A percentile compares a stretch with the other conserved stretches of the same genome.
Evolutionary conservation across 1,284 basidiomycete genomes (phyloP).

Genomic region (Malassezia nana): DNA sequence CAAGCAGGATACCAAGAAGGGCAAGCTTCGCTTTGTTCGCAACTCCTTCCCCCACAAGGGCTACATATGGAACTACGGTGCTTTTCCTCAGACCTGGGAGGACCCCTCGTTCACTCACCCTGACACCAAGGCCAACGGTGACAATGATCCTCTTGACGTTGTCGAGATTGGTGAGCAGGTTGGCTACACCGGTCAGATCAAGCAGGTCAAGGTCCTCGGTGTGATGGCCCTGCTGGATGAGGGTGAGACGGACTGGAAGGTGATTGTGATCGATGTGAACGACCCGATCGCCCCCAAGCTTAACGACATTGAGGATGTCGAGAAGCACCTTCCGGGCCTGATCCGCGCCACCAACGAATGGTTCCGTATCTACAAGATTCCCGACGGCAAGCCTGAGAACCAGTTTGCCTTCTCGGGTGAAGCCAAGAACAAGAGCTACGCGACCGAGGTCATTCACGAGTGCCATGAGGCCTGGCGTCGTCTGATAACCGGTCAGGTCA

Average conservation of each 20-base stretch:
- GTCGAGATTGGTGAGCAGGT: slow-evolving; percentile 99
- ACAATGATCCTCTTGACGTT: slow-evolving; percentile 98
- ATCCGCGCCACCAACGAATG: slow-evolving; percentile 70
- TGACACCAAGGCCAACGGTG: slow-evolving; percentile 97
- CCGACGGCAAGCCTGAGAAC: slow-evolving; percentile 98
- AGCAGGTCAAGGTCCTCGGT: slow-evolving; percentile 99
- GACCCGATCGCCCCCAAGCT: slow-evolving; percentile 92
- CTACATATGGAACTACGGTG: slow-evolving; percentile 56
- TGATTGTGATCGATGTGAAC: slow-evolving; percentile 76
- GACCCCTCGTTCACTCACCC: slow-evolving; percentile 77
- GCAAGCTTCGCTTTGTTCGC: slow-evolving; percentile 89
- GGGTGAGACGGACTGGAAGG: slow-evolving; percentile 47
- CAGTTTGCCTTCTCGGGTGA: slow-evolving; percentile 98
- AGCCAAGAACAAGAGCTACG: slow-evolving; percentile 95
- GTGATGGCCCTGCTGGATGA: slow-evolving; percentile 78
- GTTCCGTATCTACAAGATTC: slow-evolving; percentile 80
- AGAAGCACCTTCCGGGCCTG: slow-evolving; percentile 91
- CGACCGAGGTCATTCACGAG: slow-evolving; percentile 95
- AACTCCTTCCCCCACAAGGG: slow-evolving; percentile 99
- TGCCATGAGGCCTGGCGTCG: slow-evolving; percentile 98
- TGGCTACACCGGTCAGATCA: slow-evolving; percentile 92
- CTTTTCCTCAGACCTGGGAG: slow-evolving; percentile 98
- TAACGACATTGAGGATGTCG: slow-evolving; percentile 99
- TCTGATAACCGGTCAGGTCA: slow-evolving; percentile 66
- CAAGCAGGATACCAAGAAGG: slow-evolving; percentile 95